Evolutionary conservation across 1,284 basidiomycete genomes (phyloP).

Genomic region (Fistulinella staudtii): DNA sequence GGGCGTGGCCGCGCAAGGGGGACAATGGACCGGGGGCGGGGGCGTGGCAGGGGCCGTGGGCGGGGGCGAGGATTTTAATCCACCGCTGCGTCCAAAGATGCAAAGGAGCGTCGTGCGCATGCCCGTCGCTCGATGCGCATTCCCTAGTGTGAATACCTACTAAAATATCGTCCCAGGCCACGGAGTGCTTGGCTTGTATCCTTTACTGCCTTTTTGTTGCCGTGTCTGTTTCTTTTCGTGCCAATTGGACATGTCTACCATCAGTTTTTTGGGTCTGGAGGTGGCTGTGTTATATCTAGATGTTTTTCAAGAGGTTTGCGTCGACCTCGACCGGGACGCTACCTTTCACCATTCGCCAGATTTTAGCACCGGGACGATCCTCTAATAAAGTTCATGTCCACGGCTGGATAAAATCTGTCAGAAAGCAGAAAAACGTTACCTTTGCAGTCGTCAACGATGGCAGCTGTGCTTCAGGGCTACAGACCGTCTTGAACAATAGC

Average conservation of each 20-base stretch:
- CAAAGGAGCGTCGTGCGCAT: conserved; percentile 10
- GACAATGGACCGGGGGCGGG: conserved; percentile 43
- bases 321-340: conserved; percentile 30
- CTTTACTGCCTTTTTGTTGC: conserved; percentile 18
- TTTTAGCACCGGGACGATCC: conserved; percentile 36
- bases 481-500: conserved; percentile 62
- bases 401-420: conserved; percentile 83
- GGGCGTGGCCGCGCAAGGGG: conserved; percentile 55
- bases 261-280: too few species aligned
- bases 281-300: conserved; percentile 28
- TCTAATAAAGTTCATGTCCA: conserved; percentile 39
- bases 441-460: conserved; percentile 87
- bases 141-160: conserved; percentile 16
- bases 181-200: conserved; percentile 25
- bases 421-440: conserved; percentile 81
- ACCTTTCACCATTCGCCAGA: conserved; percentile 55
- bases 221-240: conserved; percentile 3
- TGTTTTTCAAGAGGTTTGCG: conserved; percentile 28
- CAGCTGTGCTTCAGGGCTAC: conserved; percentile 61
- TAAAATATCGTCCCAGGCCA: conserved; percentile 19
- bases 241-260: background rate
- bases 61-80: conserved; percentile 41
- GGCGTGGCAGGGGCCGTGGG: conserved; percentile 50
- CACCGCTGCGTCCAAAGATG: background rate
- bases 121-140: conserved; percentile 6